Conservation (phyloP, 257 asterid genomes). For the Agastache rugosa region DNA sequence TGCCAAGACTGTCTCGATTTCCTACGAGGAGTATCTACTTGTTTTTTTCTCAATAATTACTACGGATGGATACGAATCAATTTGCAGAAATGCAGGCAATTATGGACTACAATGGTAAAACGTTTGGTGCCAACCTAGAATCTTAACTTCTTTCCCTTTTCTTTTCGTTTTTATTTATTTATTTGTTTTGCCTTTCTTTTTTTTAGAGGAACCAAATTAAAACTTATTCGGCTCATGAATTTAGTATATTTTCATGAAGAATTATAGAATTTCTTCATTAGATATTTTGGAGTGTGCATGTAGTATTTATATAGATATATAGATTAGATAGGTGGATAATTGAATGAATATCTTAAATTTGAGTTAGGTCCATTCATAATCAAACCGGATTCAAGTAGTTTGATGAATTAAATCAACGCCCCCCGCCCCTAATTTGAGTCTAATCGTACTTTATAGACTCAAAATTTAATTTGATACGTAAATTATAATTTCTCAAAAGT, state of each 20-base stretch:
- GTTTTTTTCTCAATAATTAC: slow-evolving; percentile 1
- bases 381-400: background rate
- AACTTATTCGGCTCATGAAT: background rate
- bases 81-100: slow-evolving; percentile 21
- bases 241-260: background rate
- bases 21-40: background rate
- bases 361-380: background rate
- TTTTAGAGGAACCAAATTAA: background rate
- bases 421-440: too few species aligned
- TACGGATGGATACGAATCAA: slow-evolving; percentile 6
- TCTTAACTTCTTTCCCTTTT: background rate
- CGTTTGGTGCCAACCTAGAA: background rate
- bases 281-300: background rate
- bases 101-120: background rate
- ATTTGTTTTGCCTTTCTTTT: too few species aligned
- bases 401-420: too few species aligned
- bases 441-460: too few species aligned
- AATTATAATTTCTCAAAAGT: too few species aligned
- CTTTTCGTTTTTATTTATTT: background rate
- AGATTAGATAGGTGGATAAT: background rate
- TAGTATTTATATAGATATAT: too few species aligned
- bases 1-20: slow-evolving; percentile 3
- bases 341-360: background rate
- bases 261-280: background rate
- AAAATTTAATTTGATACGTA: too few species aligned